These are phyloP conservation scores for Paragyromitra xinjiangensis DNA, from an alignment of 495 filamentous ascomycete species.

Conservation along the genomic window DNA sequence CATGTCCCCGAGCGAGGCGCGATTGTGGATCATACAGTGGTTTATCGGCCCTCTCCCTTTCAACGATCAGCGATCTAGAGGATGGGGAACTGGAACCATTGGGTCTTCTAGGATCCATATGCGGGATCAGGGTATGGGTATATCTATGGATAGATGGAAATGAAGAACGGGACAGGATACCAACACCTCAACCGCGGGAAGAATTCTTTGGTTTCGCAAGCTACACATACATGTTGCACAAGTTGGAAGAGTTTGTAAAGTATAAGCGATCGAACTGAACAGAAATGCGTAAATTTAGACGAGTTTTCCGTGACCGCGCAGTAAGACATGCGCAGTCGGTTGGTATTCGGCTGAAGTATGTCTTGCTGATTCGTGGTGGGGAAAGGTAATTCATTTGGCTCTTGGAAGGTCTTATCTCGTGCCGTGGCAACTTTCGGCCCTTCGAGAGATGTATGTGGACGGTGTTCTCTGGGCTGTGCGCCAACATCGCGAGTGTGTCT, in stretches of 20 bases:
- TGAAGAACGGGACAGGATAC: neutral
- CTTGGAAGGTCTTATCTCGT: neutral
- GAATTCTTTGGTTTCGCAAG: no score
- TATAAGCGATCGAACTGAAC: neutral
- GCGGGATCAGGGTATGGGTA: neutral
- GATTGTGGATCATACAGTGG: neutral
- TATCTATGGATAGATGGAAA: neutral
- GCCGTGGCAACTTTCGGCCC: no score
- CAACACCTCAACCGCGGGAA: neutral
- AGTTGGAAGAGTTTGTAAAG: neutral
- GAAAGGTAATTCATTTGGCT: neutral
- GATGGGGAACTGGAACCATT: neutral
- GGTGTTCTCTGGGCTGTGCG: neutral
- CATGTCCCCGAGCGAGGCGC: neutral
- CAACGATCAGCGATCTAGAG: conserved; percentile 11
- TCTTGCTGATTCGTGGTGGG: neutral
- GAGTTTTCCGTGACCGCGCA: neutral
- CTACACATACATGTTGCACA: no score
- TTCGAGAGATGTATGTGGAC: neutral
- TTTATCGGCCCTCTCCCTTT: neutral
- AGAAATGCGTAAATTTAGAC: neutral
- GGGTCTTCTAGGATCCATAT: neutral
- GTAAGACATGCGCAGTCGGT: neutral
- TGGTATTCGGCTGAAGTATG: neutral
- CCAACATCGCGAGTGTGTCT: conserved; percentile 2